Base-by-base conservation (phyloP, 306 rosid genomes). In the Hippophae gyantsensis region DNA sequence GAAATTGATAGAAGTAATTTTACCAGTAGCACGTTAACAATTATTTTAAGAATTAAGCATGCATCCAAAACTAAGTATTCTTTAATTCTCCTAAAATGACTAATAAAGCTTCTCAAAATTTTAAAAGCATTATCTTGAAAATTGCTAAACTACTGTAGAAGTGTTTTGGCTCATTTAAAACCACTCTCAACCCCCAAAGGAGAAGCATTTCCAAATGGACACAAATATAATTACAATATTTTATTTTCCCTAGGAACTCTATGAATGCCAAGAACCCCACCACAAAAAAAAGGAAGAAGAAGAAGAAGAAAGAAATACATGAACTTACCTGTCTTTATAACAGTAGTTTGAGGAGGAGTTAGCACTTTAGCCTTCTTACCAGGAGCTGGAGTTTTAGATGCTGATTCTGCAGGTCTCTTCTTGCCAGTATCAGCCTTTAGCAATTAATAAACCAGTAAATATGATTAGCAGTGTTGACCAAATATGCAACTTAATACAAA, bases 321-420 rank as follows among this genome's bases (percentile, higher is more conserved):
- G 43, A 32, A 72, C 85, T 72, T 47, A 83, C 95, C 79, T 38
- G 67, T 72, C 71, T 83, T 83, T 57, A 66, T 69, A 48, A 83
- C 85, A 46, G 69, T 68, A 69, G 79, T 83, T 57, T 76, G 76
- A 27, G 90, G 87, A 61, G 87, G 87, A 61, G 87, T 83, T n/a
- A 78, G 62, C 26, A 86, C 60, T 71, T 83, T 86, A 13, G 87
- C 75, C 77, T 72, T 83, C 83, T 86, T 83, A 42, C 56, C 79
- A 50, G 76, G 64, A 40, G 27, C 62, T 66, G 76, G 72, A 12
- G 76, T 72, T 72, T 74, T 74, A 57, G 61, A 67, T 54, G 82
- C 42, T 60, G 82, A 59, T 18, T 78, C 82, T 11, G 57, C 46
- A 50, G 72, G 69, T 61, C 81, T 76, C 69, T 81, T 83, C 54